Base-by-base conservation (phyloP, 495 filamentous ascomycete species). In the Penicillium lividum region DNA sequence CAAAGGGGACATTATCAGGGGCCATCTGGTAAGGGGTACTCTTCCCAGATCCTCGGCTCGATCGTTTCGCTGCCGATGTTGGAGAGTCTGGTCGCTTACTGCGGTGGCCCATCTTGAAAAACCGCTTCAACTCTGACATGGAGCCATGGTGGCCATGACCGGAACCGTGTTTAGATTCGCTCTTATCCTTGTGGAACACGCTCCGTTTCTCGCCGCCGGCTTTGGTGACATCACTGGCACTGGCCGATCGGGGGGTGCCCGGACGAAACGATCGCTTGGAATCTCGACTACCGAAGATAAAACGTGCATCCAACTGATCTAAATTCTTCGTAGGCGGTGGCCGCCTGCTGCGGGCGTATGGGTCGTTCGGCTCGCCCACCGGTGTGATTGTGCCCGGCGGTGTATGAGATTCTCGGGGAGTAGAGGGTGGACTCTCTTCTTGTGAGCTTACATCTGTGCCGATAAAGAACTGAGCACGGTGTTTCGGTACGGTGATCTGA, bases 61-160 rank as follows among this genome's bases (percentile, higher is more conserved):
- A 74, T 51, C 67, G 71, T 57, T 78, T 78, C 15, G 70, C 56
- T n/a, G 65, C 59, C 7, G 71, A 72, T 4, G 78, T 76, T 16
- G 85, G 87, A 34, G 87, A 91, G 45, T 84, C 80, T 15, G 79
- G 66, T 38, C 87, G 82, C 70, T 90, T 95, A 53, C 77, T 74
- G 65, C 86, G 89, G 43, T 80, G 79, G 28, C 85, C 88, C 69
- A 85, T 76, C 57, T 86, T 84, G 78, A 98, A 95, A 69, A 98
- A 98, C 15, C 95, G 81, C 73, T 96, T 98, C 57, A 98, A 71
- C 55, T 98, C 92, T 7, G 87, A 86, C 91, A 98, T 97, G 7
- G 95, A 97, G 28, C 90, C 87, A 56, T 93, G 90, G 27, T 66
- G 66, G 44, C 63, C 61, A 49, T 73, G 60, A 6, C 59, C 56